phyloP scores from a whole-genome alignment of 257 asterid genomes.

The Pogostemon cablin region DNA sequence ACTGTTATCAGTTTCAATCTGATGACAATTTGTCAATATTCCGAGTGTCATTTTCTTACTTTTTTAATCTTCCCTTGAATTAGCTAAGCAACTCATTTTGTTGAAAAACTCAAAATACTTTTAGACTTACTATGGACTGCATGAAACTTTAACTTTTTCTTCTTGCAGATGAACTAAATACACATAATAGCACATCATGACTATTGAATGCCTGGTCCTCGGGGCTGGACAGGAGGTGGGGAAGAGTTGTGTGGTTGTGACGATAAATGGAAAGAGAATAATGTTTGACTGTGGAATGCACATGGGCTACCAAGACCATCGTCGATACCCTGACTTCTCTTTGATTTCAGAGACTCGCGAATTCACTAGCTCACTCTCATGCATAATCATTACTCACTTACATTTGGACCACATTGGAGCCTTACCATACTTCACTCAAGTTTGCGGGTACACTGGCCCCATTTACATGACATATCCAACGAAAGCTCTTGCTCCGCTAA shows the following conservation, averaged over 20 bases:
- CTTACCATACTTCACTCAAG: conserved; percentile 92
- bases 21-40: too few species aligned
- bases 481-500: conserved; percentile 85
- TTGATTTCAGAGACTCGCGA: conserved; percentile 56
- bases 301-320: conserved; percentile 76
- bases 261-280: conserved; percentile 74
- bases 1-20: too few species aligned
- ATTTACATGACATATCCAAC: conserved; percentile 99
- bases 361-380: conserved; percentile 61
- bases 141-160: too few species aligned
- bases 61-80: too few species aligned
- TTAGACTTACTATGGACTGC: too few species aligned
- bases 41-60: too few species aligned
- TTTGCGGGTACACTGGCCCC: conserved; percentile 92
- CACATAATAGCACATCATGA: conserved; percentile 33
- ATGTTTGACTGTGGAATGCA: conserved; percentile 99
- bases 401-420: conserved; percentile 98
- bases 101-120: too few species aligned
- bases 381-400: conserved; percentile 86
- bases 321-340: conserved; percentile 78
- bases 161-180: background rate
- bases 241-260: conserved; percentile 89
- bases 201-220: conserved; percentile 52
- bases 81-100: too few species aligned
- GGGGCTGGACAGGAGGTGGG: conserved; percentile 99